Evolutionary conservation across 352 stramenopile genomes (phyloP).

Genomic region (Phytophthora kernoviae): DNA sequence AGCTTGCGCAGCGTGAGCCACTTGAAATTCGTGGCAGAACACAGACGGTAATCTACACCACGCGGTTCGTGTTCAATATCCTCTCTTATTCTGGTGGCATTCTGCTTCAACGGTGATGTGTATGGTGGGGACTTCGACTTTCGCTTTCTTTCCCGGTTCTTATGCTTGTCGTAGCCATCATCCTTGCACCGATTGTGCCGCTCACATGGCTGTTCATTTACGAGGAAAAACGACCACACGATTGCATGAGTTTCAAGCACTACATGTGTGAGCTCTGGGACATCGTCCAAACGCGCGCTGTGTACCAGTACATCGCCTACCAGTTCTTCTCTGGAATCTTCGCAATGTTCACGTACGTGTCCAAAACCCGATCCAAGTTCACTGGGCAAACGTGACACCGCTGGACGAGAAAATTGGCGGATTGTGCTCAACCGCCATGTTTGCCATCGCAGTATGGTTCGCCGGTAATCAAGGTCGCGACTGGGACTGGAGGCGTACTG

Average conservation of each 20-base stretch:
- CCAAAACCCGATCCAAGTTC: slow-evolving; percentile 44
- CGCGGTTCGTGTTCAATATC: slow-evolving; percentile 40
- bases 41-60: slow-evolving; percentile 60
- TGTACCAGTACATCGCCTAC: slow-evolving; percentile 60
- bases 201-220: slow-evolving; percentile 51
- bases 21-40: slow-evolving; percentile 45
- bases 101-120: slow-evolving; percentile 56
- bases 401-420: slow-evolving; percentile 44
- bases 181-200: slow-evolving; percentile 35
- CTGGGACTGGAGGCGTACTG: slow-evolving; percentile 59
- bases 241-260: slow-evolving; percentile 39
- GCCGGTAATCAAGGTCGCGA: slow-evolving; percentile 59
- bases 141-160: slow-evolving; percentile 47
- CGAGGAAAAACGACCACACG: slow-evolving; percentile 33
- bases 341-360: slow-evolving; percentile 40
- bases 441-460: slow-evolving; percentile 45
- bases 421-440: slow-evolving; percentile 37
- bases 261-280: slow-evolving; percentile 60
- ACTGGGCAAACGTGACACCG: slow-evolving; percentile 50
- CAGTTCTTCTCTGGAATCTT: slow-evolving; percentile 50
- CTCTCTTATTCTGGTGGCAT: slow-evolving; percentile 41
- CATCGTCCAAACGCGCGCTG: slow-evolving; percentile 46
- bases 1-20: slow-evolving; percentile 54
- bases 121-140: slow-evolving; percentile 55
- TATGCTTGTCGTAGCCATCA: slow-evolving; percentile 45